Base-by-base conservation (phyloP, 2,329 filamentous ascomycete genomes). In the Alternaria viburni region DNA sequence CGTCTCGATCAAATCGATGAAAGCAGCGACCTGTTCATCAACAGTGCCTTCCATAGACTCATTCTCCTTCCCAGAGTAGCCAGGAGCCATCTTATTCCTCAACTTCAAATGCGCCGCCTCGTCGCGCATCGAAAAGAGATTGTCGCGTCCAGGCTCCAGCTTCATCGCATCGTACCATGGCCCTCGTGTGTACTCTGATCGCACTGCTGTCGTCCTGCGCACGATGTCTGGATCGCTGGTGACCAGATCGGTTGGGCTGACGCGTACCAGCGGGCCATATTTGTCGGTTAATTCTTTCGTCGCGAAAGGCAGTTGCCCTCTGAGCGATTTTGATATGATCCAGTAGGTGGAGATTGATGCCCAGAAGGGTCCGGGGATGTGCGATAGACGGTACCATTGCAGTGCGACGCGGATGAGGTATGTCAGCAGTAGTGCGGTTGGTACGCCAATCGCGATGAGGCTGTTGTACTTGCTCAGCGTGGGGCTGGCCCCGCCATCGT, bases 81-180 rank as follows among this genome's bases (percentile, higher is more conserved):
- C 86, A 2, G 83, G 79, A 2, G 83, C 80, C 78, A 87, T 83
- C 61, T 85, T 83, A 54, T 80, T 81, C 15, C 69, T 68, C 52
- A 74, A 30, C 17, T 63, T 70, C 10, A 64, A 66, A 63, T 88
- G 86, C 23, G 80, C 79, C 1, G 75, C 76, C 44, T 82, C 82
- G 58, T 86, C 78, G 3, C 80, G 79, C 70, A 84, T 79, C 1
- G 79, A 83, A 52, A 88, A 85, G 23, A 87, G 72, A 56, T 84
- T 86, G 66, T 87, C 82, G 0, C 75, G 69, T 19, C 82, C 77
- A 0, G 85, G 84, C 54, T 88, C 83, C 60, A 89, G 77, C 25
- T 82, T 81, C 61, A 84, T 78, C 2, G 80, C 83, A 59, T 79
- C 71, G 56, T 75, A 75, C 69, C 69, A 73, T 30, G 59, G 65